phyloP scores from a whole-genome alignment of 2,329 filamentous ascomycete genomes.

The Orbilia blumenaviensis region DNA sequence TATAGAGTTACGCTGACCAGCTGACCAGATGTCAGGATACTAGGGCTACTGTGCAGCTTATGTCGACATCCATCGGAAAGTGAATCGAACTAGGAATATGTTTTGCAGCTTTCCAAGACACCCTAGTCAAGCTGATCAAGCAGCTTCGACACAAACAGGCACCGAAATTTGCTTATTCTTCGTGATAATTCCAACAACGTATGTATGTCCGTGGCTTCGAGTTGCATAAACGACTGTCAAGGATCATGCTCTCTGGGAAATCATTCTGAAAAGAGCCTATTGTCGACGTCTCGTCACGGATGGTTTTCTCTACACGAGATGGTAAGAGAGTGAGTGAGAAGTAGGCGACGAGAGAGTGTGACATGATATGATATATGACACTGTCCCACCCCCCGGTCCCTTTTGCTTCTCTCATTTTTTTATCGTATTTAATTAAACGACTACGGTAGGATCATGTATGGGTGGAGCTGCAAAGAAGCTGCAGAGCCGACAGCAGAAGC shows the following conservation, averaged over 20 bases:
- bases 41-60: constrained; percentile 10
- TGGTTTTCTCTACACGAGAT: no score
- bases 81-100: constrained; percentile 29
- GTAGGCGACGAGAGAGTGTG: not conserved
- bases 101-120: constrained; percentile 37
- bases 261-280: constrained; percentile 22
- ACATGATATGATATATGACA: constrained; percentile 13
- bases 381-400: not conserved
- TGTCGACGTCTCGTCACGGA: constrained; percentile 46
- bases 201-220: constrained; percentile 29
- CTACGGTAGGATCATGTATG: constrained; percentile 10
- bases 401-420: constrained; percentile 19
- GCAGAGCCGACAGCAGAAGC: constrained; percentile 19
- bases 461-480: constrained; percentile 16
- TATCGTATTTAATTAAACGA: not conserved
- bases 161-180: constrained; percentile 44
- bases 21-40: constrained; percentile 24
- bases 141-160: not conserved
- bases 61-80: constrained; percentile 33
- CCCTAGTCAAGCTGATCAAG: constrained; percentile 20
- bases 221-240: constrained; percentile 32
- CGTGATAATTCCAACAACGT: not conserved
- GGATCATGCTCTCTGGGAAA: constrained; percentile 45
- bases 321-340: no score
- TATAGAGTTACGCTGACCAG: constrained; percentile 23